Base-by-base conservation (phyloP, 331 rosid genomes). In the Malus hybrid region DNA sequence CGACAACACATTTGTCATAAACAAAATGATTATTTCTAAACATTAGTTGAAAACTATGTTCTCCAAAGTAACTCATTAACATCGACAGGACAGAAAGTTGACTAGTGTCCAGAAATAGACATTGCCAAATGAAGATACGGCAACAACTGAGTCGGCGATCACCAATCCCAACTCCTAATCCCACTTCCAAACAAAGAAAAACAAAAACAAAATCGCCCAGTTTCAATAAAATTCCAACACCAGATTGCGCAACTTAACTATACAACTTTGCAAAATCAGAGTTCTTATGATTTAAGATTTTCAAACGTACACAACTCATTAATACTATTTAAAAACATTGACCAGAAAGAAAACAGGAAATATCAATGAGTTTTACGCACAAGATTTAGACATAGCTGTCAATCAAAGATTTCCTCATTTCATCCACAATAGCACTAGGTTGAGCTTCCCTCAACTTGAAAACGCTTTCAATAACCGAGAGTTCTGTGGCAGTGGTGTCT, bases 391-490 rank as follows among this genome's bases (percentile, higher is more conserved):
- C 93, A 18, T 87, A 87, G 84, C 79, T 90, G 64, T 93, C 98
- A 10, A 93, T 89, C 75, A 93, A 84, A 0, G 98, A 90, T 79
- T 89, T 89, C 77, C 96, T 90, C 96, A 89, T 90, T 77, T 93
- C 96, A 28, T 88, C 91, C 5, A 86, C 96, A 70, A 93, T 93
- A 59, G 93, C 86, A 56, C 83, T 90, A 44, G 97, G 94, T 55
- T 87, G 90, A n/a, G 95, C 89, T 70, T 87, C 96, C 80, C 97
- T 92, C 81, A 94, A 82, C 89, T 87, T 92, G 92, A 94, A 91
- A 65, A 90, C 95, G 16, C 88, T 89, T 79, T 89, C 98, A 36
- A 93, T 82, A 0, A 93, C 97, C 2, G 93, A 87, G 27, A 93
- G 89, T 78, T 93, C 98, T 6, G 97, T 90, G 16, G 98, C 97